phyloP scores from a whole-genome alignment of 257 asterid genomes.

The Jacaranda copaia region DNA sequence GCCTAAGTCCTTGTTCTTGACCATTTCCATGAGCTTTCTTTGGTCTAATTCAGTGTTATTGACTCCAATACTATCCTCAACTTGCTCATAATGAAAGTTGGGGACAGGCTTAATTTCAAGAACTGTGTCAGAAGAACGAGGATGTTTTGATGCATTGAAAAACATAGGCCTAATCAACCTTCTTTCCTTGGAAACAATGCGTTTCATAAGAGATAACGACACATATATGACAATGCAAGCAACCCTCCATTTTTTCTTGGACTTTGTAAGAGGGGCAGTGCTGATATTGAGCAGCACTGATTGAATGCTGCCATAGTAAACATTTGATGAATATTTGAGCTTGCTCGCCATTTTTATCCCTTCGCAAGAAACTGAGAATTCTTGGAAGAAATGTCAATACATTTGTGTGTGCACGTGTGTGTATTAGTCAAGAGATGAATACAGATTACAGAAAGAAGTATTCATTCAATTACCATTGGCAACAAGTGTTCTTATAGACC shows the following conservation, averaged over 20 bases:
- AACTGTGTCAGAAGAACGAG: slow-evolving; percentile 32
- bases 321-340: slow-evolving; percentile 17
- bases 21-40: slow-evolving; percentile 36
- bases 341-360: slow-evolving; percentile 37
- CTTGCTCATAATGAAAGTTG: slow-evolving; percentile 1
- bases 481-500: slow-evolving; percentile 32
- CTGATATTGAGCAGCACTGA: slow-evolving; percentile 43
- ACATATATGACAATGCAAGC: slow-evolving; percentile 51
- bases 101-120: slow-evolving; percentile 42
- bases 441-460: slow-evolving; percentile 32
- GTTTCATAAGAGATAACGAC: slow-evolving; percentile 45
- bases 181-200: slow-evolving; percentile 27
- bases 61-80: slow-evolving; percentile 24
- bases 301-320: slow-evolving; percentile 31
- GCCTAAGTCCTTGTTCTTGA: slow-evolving; percentile 38
- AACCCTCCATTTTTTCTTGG: slow-evolving; percentile 55
- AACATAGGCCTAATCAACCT: not conserved
- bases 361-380: not conserved
- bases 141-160: not conserved
- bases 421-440: slow-evolving; percentile 1
- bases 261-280: slow-evolving; percentile 43
- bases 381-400: not conserved
- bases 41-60: slow-evolving; percentile 7
- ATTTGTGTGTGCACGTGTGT: not conserved
- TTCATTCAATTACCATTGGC: slow-evolving; percentile 32